Evolutionary conservation across 2,329 filamentous ascomycete species (phyloP).

Genomic region (Fusarium aywerte): DNA sequence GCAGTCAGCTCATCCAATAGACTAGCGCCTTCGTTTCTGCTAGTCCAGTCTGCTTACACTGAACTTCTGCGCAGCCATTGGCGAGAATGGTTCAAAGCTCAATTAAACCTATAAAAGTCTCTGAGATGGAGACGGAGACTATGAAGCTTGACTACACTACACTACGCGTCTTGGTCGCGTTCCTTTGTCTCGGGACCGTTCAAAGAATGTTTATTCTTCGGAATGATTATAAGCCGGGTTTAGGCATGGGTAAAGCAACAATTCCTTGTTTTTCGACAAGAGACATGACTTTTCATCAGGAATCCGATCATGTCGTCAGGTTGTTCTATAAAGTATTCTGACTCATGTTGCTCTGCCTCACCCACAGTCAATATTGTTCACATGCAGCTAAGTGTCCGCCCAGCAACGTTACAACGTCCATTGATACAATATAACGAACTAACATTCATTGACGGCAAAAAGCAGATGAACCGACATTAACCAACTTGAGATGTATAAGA

Average conservation of each 20-base stretch:
- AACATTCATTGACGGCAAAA: background rate
- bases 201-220: background rate
- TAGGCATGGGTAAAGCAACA: background rate
- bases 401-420: background rate
- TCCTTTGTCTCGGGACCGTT: conserved; percentile 9
- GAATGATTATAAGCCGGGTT: background rate
- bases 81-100: conserved; percentile 6
- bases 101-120: conserved; percentile 8
- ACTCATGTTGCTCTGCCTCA: background rate
- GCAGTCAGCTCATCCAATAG: background rate
- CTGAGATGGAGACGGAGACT: too few relatives aligned
- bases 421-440: background rate
- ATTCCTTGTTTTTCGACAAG: background rate
- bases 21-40: background rate
- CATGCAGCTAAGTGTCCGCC: background rate
- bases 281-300: background rate
- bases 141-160: background rate
- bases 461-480: background rate
- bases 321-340: background rate
- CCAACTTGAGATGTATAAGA: background rate
- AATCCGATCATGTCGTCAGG: background rate
- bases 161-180: conserved; percentile 18
- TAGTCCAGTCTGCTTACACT: conserved; percentile 11
- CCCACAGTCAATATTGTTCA: conserved; percentile 2
- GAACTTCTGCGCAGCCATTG: conserved; percentile 21